These are phyloP conservation scores for Canariomyces notabilis DNA, from an alignment of 2,329 filamentous ascomycete genomes.

Conservation along the genomic window DNA sequence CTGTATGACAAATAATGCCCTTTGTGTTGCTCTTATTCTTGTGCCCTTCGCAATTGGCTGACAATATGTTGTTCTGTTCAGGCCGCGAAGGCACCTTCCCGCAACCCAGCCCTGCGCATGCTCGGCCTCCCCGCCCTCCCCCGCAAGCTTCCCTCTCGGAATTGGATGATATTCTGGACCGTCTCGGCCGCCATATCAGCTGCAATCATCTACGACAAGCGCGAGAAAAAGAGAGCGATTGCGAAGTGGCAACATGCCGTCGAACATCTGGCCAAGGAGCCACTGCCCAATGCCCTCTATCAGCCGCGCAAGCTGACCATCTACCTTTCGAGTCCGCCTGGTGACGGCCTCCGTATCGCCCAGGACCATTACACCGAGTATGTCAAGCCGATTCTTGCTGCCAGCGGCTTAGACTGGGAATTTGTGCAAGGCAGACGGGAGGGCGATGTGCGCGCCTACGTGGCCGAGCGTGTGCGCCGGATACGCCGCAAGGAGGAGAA, in stretches of 20 bases:
- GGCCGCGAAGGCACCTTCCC: conserved; percentile 26
- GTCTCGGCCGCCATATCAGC: conserved; percentile 72
- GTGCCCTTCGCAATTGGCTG: background rate
- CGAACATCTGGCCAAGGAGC: conserved; percentile 74
- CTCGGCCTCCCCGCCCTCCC: conserved; percentile 82
- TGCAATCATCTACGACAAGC: conserved; percentile 85
- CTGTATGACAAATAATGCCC: conserved; percentile 17
- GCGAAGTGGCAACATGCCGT: conserved; percentile 83
- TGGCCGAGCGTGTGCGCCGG: conserved; percentile 81
- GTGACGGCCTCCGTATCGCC: conserved; percentile 75
- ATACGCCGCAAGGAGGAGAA: conserved; percentile 55
- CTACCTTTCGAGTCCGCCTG: conserved; percentile 79
- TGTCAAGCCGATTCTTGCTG: conserved; percentile 85
- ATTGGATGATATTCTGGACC: conserved; percentile 94
- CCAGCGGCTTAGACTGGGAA: conserved; percentile 90
- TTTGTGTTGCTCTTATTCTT: no score
- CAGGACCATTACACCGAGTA: conserved; percentile 96
- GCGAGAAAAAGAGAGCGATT: conserved; percentile 79
- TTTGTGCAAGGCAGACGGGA: conserved; percentile 88
- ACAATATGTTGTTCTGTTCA: conserved; percentile 8
- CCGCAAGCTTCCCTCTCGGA: conserved; percentile 82
- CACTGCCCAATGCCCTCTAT: conserved; percentile 60
- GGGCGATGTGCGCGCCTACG: conserved; percentile 83
- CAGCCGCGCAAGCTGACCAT: conserved; percentile 77
- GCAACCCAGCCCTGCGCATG: conserved; percentile 71